Evolutionary conservation across 1,284 basidiomycete species (phyloP).

Genomic region (Ganoderma leucocontextum): DNA sequence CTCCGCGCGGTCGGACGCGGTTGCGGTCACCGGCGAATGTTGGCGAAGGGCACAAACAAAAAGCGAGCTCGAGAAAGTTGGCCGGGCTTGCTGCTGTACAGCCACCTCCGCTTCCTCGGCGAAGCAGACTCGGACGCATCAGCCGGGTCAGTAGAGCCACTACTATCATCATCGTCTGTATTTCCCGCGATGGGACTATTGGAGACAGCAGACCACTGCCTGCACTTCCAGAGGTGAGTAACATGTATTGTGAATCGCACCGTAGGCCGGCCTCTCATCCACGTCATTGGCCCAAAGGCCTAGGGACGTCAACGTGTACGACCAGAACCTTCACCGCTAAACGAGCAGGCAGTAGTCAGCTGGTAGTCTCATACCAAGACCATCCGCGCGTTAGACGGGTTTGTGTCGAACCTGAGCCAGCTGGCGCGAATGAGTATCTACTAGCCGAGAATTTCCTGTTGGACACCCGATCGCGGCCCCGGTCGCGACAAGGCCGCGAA

Average conservation of each 20-base stretch:
- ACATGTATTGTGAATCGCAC: too few relatives aligned
- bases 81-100: neutral
- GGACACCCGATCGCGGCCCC: neutral
- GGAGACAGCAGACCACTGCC: neutral
- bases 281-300: neutral
- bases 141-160: neutral
- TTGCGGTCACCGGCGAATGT: neutral
- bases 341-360: neutral
- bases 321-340: neutral
- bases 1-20: neutral
- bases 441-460: neutral
- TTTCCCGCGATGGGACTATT: neutral
- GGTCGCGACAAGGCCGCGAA: slow-evolving; percentile 3
- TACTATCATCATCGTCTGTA: neutral
- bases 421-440: neutral
- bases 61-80: neutral
- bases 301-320: neutral
- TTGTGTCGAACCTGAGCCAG: neutral
- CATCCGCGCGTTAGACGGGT: too few relatives aligned
- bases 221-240: neutral
- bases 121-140: neutral
- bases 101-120: slow-evolving; percentile 6
- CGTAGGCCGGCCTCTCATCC: neutral
- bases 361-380: neutral
- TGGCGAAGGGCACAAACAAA: neutral